phyloP scores from a whole-genome alignment of 768 basidiomycete species.

The Lactifluus piperatus region DNA sequence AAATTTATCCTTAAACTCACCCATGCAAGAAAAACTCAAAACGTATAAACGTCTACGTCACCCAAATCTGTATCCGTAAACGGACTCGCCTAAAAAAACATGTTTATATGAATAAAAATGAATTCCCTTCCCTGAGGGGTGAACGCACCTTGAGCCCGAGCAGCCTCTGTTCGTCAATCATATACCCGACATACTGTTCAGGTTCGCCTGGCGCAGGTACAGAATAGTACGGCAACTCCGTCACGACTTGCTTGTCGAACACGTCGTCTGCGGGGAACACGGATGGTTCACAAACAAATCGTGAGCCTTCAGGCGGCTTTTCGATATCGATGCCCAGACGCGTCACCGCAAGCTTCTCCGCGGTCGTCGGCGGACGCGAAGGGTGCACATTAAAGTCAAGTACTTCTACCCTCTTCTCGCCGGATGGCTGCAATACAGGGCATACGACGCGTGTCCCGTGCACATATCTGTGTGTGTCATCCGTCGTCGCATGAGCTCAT shows the following conservation, averaged over 20 bases:
- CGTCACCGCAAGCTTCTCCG: not conserved
- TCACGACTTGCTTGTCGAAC: conserved; percentile 25
- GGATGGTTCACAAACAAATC: conserved; percentile 1
- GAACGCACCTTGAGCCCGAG: conserved; percentile 31
- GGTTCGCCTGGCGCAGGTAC: conserved; percentile 6
- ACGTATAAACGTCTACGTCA: conserved; percentile 31
- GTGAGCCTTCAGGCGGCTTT: not conserved
- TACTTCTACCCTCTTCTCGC: conserved; percentile 16
- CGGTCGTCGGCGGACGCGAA: conserved; percentile 3
- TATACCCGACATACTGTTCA: conserved; percentile 28
- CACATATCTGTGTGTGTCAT: conserved; percentile 23
- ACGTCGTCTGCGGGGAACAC: conserved; percentile 14
- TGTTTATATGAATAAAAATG: too few relatives aligned
- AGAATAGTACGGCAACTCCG: conserved; percentile 25
- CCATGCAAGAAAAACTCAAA: conserved; percentile 22
- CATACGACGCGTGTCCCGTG: conserved; percentile 35
- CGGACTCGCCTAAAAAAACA: conserved; percentile 25
- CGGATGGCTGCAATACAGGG: conserved; percentile 14
- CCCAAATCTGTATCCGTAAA: conserved; percentile 29
- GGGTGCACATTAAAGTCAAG: conserved; percentile 28
- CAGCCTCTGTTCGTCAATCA: conserved; percentile 34
- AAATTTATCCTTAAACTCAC: too few relatives aligned
- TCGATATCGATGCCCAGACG: conserved; percentile 2
- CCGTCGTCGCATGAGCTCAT: not conserved
- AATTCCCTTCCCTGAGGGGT: too few relatives aligned